Percentiles rank a stretch among this genome's conserved stretches.
Conservation (phyloP, 1,284 basidiomycete genomes). For the Trichosporon sp. region DNA sequence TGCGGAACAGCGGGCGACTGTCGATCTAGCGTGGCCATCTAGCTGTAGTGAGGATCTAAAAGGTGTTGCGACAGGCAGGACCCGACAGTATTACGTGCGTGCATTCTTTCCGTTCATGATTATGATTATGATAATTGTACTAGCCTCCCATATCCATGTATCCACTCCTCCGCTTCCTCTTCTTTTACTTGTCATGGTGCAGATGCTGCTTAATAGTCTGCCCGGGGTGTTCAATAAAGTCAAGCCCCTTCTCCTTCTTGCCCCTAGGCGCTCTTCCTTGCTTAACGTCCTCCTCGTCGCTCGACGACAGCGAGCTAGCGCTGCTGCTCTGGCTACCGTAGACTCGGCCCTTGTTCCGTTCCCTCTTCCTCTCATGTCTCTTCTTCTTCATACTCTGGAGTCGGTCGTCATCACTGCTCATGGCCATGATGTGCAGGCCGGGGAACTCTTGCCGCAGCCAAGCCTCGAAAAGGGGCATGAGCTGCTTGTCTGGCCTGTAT, state of each 20-base stretch:
- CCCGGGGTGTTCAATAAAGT: constrained; percentile 1
- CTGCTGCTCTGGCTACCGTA: not conserved
- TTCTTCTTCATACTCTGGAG: constrained; percentile 39
- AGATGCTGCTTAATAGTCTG: not conserved
- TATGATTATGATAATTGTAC: not conserved
- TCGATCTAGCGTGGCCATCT: no score
- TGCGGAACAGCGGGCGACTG: no score
- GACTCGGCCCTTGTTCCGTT: not conserved
- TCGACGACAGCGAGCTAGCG: not conserved
- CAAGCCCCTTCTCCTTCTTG: constrained; percentile 4
- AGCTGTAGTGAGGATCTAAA: no score
- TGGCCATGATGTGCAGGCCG: constrained; percentile 57
- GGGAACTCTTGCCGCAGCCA: constrained; percentile 61
- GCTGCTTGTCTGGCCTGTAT: constrained; percentile 50
- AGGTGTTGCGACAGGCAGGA: no score
- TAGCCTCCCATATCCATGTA: no score
- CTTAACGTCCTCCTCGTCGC: constrained; percentile 5
- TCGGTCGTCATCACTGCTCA: constrained; percentile 57
- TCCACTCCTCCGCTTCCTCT: not conserved
- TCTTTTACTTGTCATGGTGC: not conserved
- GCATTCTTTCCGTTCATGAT: no score
- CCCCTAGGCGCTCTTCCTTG: not conserved
- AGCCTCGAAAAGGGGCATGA: constrained; percentile 47
- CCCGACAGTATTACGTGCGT: no score
- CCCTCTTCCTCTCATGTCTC: constrained; percentile 18